Evolutionary conservation across 208 protist genomes (phyloP).

Genomic region (Leishmania arabica): DNA sequence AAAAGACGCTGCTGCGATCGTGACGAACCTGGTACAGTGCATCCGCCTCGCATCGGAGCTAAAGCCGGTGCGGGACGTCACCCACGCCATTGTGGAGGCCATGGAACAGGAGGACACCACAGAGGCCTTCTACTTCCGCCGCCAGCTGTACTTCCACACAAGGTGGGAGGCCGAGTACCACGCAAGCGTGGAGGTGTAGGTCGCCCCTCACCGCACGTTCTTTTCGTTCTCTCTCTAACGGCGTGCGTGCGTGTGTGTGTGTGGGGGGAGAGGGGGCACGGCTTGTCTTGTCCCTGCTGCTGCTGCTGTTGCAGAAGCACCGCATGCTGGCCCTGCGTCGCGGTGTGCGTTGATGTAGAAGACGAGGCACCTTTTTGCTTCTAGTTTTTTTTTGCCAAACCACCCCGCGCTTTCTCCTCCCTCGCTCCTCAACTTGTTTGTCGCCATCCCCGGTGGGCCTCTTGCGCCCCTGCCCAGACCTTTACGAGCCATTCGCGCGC

Average conservation of each 20-base stretch:
- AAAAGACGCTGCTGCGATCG: conserved; percentile 55
- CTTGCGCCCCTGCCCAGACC: not conserved
- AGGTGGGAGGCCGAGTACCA: conserved; percentile 78
- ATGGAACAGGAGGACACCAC: conserved; percentile 23
- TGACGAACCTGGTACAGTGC: conserved; percentile 82
- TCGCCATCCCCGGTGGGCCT: not conserved
- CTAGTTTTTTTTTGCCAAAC: not conserved
- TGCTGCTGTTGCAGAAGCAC: not conserved
- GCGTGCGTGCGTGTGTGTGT: not conserved
- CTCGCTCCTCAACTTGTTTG: not conserved
- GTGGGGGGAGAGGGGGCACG: too few relatives aligned
- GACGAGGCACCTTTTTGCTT: not conserved
- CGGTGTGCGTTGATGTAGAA: not conserved
- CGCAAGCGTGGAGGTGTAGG: conserved; percentile 47
- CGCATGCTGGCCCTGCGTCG: not conserved
- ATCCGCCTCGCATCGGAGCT: conserved; percentile 79
- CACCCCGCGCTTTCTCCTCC: not conserved
- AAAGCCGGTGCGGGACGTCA: conserved; percentile 64
- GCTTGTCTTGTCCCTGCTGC: not conserved
- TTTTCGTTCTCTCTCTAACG: not conserved
- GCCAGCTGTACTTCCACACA: conserved; percentile 81
- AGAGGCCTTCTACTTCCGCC: conserved; percentile 77
- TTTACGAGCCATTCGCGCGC: not conserved
- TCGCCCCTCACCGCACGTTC: not conserved
- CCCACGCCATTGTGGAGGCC: conserved; percentile 50